A percentile compares a stretch with the other conserved stretches of the same genome.
phyloP scores from a whole-genome alignment of 345 rosid species.

The Linum trigynum region DNA sequence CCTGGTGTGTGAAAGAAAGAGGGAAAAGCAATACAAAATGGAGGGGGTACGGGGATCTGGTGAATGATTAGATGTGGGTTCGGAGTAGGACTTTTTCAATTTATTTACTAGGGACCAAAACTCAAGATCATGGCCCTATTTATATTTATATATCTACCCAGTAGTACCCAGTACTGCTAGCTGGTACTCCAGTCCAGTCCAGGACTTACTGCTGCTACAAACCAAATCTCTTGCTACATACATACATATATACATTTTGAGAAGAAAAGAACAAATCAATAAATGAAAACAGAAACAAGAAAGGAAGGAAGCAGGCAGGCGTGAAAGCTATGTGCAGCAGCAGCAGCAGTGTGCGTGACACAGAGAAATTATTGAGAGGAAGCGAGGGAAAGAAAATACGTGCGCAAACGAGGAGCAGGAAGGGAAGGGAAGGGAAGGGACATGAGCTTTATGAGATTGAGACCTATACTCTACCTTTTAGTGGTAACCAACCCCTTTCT shows the following conservation, averaged over 20 bases:
- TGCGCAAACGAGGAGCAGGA: slow-evolving; percentile 29
- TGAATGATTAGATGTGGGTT: neutral
- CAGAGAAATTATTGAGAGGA: slow-evolving; percentile 10
- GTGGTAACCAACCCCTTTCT: slow-evolving; percentile 32
- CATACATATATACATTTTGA: too few species aligned
- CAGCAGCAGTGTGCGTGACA: slow-evolving; percentile 1
- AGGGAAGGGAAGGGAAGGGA: slow-evolving; percentile 36
- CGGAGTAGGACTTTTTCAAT: slow-evolving; percentile 2
- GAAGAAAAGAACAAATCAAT: neutral
- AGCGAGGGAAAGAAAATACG: slow-evolving; percentile 14
- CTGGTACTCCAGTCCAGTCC: too few species aligned
- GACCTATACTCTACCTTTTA: slow-evolving; percentile 44
- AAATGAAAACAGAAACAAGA: slow-evolving; percentile 21
- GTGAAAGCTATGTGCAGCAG: too few species aligned
- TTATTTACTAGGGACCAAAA: slow-evolving; percentile 26
- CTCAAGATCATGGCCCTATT: too few species aligned
- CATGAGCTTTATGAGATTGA: slow-evolving; percentile 39
- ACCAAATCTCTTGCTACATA: too few species aligned
- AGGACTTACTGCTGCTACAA: too few species aligned
- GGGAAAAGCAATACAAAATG: too few species aligned
- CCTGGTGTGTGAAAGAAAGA: too few species aligned
- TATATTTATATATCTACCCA: too few species aligned
- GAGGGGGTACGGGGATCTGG: too few species aligned
- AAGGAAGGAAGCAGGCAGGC: neutral
- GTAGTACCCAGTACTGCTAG: too few species aligned